Conservation (phyloP, 345 rosid species). For the Bruguiera gymnorhiza region DNA sequence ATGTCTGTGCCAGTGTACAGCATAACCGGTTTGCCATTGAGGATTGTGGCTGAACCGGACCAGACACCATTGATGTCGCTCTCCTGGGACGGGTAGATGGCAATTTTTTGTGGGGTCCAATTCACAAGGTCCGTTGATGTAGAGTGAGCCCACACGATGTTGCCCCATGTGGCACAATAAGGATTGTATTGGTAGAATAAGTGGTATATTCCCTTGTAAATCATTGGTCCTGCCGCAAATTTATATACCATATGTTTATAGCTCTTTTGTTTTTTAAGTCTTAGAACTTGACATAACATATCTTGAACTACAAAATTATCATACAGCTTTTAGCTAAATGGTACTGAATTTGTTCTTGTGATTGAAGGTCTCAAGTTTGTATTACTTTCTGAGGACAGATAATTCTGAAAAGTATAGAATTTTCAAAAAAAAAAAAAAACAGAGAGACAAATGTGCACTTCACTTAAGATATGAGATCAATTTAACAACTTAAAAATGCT, state of each 20-base stretch:
- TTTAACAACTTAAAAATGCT: no score
- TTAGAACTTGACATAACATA: no score
- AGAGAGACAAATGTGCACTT: background rate
- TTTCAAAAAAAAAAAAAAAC: no score
- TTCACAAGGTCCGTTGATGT: constrained; percentile 66
- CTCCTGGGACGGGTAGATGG: constrained; percentile 52
- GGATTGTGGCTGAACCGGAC: constrained; percentile 74
- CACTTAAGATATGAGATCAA: no score
- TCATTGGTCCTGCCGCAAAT: constrained; percentile 47
- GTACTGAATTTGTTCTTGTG: no score
- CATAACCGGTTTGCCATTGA: constrained; percentile 45
- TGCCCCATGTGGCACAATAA: constrained; percentile 63
- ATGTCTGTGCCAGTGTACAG: constrained; percentile 64
- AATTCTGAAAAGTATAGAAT: no score
- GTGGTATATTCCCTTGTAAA: constrained; percentile 72
- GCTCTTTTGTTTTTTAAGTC: no score
- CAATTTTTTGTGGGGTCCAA: constrained; percentile 57
- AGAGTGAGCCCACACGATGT: constrained; percentile 84
- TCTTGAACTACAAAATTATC: no score
- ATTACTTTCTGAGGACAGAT: no score
- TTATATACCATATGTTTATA: background rate
- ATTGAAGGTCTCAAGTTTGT: no score
- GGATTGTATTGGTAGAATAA: constrained; percentile 76
- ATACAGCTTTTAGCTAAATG: no score
- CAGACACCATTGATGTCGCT: constrained; percentile 62